Conservation (phyloP, 345 rosid genomes). For the Arabis alpina region DNA sequence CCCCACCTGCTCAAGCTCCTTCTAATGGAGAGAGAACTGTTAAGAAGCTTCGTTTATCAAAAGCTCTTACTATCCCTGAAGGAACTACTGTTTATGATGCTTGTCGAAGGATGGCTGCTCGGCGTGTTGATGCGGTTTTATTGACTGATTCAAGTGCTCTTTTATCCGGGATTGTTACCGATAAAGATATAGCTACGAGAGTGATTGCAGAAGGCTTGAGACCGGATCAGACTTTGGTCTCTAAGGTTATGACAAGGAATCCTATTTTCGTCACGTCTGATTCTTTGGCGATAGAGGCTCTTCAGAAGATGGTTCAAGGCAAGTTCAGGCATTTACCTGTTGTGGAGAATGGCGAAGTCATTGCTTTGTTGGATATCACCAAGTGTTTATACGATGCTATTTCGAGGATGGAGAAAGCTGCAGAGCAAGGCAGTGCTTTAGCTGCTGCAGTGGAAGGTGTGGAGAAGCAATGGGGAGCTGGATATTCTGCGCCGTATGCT, state of each 20-base stretch:
- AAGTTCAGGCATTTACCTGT: slow-evolving; percentile 98
- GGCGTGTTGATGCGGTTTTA: slow-evolving; percentile 88
- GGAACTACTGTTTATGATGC: slow-evolving; percentile 91
- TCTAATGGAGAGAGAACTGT: slow-evolving; percentile 80
- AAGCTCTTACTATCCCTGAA: slow-evolving; percentile 96
- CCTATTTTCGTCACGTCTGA: slow-evolving; percentile 89
- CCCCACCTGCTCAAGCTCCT: slow-evolving; percentile 64
- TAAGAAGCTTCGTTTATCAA: slow-evolving; percentile 83
- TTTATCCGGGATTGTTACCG: slow-evolving; percentile 91
- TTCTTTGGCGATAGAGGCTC: slow-evolving; percentile 90
- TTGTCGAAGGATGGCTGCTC: slow-evolving; percentile 90
- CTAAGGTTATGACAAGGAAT: slow-evolving; percentile 90
- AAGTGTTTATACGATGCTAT: slow-evolving; percentile 97
- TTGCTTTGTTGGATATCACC: slow-evolving; percentile 93
- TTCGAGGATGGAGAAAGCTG: slow-evolving; percentile 97
- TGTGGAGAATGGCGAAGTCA: slow-evolving; percentile 98
- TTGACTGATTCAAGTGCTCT: slow-evolving; percentile 90
- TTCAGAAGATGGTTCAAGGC: slow-evolving; percentile 98
- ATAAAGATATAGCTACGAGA: slow-evolving; percentile 83
- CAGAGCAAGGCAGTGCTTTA: slow-evolving; percentile 95
- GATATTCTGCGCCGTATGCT: slow-evolving; percentile 74
- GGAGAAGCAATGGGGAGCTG: slow-evolving; percentile 89
- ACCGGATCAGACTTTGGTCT: slow-evolving; percentile 87
- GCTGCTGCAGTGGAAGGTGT: slow-evolving; percentile 99
- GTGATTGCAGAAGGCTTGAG: slow-evolving; percentile 95